Evolutionary conservation across 805 yeast species (phyloP), one percentile per base, ranked within the genome.

Genomic region (Barnettozyma sp.): DNA sequence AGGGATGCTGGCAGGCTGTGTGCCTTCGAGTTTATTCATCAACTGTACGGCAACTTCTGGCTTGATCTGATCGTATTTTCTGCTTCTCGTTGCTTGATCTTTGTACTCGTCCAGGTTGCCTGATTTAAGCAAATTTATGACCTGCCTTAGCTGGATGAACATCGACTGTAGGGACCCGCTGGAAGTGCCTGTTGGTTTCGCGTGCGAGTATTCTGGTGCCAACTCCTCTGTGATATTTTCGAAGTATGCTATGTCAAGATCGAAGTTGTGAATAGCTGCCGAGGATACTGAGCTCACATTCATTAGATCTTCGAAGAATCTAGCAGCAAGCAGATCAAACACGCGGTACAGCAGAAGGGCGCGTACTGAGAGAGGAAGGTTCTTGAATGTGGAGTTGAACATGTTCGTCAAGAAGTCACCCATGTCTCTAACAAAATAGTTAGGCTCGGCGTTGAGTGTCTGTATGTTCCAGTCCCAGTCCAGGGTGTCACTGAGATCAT

Each of bases 301-400:
- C 30, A 76, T 63, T 41, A 88, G 63, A 7, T 78, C 65, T 29
- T 70, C 68, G 42, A 82, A 64, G 55, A 90, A 74, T 42, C 78
- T 74, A 26, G 78, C 73, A 0, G 94, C 78, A 41, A 92, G 71
- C 44, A 82, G 78, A 61, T 88, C 97, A 55, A 84, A 85, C 19
- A 90, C 86, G 52, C 94, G 73, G 45, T 86, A 78, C 41, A 88
- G 71, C n/a, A 94, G 73, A 41, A 87, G 62, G 4, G 90, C 78
- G 46, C 83, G 74, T 39, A 90, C 78, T 5, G 82, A 72, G 30
- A 70, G 70, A 0, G 97, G 97, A 31, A 92, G 65, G 40, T 82
- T 82, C 9, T 82, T 78, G 48, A 92, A 74, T 12, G 94, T 86
- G 2, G 94, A 79, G 35, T 80, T 76, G 54, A 90, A 86, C 70